phyloP scores from a whole-genome alignment of 1,284 basidiomycete species.

The Ustilago hordei region DNA sequence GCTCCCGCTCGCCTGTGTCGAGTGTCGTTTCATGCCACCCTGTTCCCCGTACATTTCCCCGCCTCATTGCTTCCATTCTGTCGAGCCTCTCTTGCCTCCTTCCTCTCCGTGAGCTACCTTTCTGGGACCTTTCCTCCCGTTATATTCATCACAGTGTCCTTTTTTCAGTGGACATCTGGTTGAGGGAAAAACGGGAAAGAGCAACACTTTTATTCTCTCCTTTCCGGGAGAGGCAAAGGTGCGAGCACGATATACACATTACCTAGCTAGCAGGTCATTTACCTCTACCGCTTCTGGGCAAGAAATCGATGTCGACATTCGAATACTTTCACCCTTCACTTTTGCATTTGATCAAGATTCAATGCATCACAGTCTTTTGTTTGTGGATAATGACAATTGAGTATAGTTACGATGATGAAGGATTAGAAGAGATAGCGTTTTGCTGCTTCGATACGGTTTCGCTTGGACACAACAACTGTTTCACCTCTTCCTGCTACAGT shows the following conservation, averaged over 20 bases:
- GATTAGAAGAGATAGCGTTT: constrained; percentile 47
- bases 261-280: constrained; percentile 39
- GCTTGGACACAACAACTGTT: background rate
- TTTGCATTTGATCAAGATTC: background rate
- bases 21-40: constrained; percentile 2
- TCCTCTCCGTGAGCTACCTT: background rate
- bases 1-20: constrained; percentile 32
- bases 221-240: background rate
- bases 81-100: background rate
- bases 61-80: background rate
- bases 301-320: constrained; percentile 44
- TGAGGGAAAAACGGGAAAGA: constrained; percentile 62
- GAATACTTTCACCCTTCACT: background rate
- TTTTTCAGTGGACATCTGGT: constrained; percentile 53
- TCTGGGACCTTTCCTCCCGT: constrained; percentile 41
- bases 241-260: constrained; percentile 52
- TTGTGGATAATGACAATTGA: background rate
- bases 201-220: constrained; percentile 1
- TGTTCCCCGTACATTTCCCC: no score
- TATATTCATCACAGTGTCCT: constrained; percentile 59
- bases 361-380: background rate
- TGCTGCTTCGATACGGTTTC: constrained; percentile 34
- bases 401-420: background rate
- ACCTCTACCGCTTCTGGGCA: constrained; percentile 54
- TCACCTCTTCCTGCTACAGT: background rate